Evolutionary conservation across 352 stramenopile genomes (phyloP), one percentile per base, ranked within the genome.

Genomic region (Globisporangium abappressorium): DNA sequence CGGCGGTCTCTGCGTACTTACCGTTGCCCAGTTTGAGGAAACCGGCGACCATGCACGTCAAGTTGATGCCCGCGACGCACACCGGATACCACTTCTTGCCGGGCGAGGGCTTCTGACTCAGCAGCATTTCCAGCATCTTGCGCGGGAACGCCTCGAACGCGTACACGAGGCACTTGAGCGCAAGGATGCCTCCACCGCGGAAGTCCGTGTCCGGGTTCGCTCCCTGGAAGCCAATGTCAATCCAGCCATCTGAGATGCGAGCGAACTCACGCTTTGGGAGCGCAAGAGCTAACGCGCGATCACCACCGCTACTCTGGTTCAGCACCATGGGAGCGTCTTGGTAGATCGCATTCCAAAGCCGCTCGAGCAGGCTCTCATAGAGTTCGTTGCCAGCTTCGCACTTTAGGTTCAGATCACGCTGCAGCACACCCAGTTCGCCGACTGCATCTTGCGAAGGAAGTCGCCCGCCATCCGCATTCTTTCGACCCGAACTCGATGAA

Each of bases 111-210:
- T 64, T 80, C 66, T 96, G 84, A 1, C 67, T 68, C 14, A 70
- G 62, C 22, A 91, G 70, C 36, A 94, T 79, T 18, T 72, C 73
- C n/a, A 79, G 62, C 88, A 94, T 94, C 67, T 89, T 80, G 30
- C 73, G 72, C 0, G 84, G 79, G 62, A 91, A 90, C 24, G 82
- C 82, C 66, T 94, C 80, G 63, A 93, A 94, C 0, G 75, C 83
- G 64, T 94, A 94, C 28, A 94, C 60, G n/a, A 96, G 69, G 66
- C 88, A 96, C 74, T 94, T 93, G 70, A 96, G 81, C 7, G 85
- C 86, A 3, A 94, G 69, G 14, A 91, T 59, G 2, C 86, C 88
- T n/a, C 88, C 88, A 41, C 88, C 88, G 63, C 88, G 74, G 64
- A 94, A 96, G 67, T 96, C 88, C 34, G 86, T 92, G 74, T 94